Base-by-base conservation (phyloP, 1,139 yeast genomes). In the Nakaseomyces glabratus region DNA sequence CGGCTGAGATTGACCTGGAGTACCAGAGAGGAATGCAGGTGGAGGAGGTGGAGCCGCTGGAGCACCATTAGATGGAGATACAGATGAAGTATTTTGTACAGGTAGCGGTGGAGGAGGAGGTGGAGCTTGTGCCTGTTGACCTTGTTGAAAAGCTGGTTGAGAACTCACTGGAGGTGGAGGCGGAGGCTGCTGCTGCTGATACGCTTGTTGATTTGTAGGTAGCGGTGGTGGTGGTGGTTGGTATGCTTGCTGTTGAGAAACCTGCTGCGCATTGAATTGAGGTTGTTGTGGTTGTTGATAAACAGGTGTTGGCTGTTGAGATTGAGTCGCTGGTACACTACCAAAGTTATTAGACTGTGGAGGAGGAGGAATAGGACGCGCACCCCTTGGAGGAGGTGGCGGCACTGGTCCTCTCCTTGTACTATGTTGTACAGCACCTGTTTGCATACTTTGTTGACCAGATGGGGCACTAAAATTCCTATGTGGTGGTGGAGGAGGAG, bases 371-470 rank as follows among this genome's bases (percentile, higher is more conserved):
- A 29, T 31, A 11, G 47, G 39, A 26, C 49, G 40, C 19, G 44
- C 35, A 4, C 47, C 43, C 30, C 52, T 50, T 22, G 44, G 49
- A 16, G 45, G 49, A 8, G 46, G 45, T 13, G 46, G 49, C 28
- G 46, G 55, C 13, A 37, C 46, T 3, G 43, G 39, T 6, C 48
- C 46, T 10, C 45, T 38, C 26, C 46, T 35, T 21, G 58, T n/a
- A n/a, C n/a, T n/a, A n/a, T n/a, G 55, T 11, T 56, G 61, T 17
- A 57, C 55, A 21, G 56, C 56, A 19, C 53, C 40, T 10, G 40
- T 37, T 20, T 35, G 37, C 11, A 17, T 4, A 11, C 15, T n/a
- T n/a, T n/a, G n/a, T 18, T 26, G 30, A 26, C 18, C 21, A 2
- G 21, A 4, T n/a, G 31, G 20, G 12, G 22, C 9, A 26, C 13